Percentiles rank a stretch among this genome's conserved stretches.
phyloP scores from a whole-genome alignment of 768 basidiomycete genomes.

The Suillus luteus region DNA sequence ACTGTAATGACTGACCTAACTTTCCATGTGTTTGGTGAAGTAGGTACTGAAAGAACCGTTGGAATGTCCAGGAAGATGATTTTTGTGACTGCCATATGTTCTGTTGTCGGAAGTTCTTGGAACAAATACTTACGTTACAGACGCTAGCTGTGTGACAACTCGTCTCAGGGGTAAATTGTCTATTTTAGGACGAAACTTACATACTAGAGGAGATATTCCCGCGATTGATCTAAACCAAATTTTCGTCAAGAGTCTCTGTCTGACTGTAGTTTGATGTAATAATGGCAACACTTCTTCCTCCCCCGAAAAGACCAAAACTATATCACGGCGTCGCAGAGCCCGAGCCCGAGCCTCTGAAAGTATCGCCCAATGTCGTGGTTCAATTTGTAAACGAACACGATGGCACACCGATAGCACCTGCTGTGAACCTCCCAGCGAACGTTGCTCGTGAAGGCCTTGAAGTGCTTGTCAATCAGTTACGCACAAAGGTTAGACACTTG shows the following conservation, averaged over 20 bases:
- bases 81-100: conserved; percentile 15
- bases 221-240: neutral
- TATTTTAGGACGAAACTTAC: neutral
- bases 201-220: neutral
- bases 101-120: neutral
- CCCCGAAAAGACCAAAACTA: conserved; percentile 84
- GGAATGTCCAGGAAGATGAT: conserved; percentile 16
- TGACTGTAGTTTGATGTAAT: neutral
- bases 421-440: conserved; percentile 88
- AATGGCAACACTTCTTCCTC: conserved; percentile 87
- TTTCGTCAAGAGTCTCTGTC: neutral
- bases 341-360: conserved; percentile 46
- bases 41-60: conserved; percentile 12
- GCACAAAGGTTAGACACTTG: conserved; percentile 57
- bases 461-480: conserved; percentile 84
- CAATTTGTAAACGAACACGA: conserved; percentile 93
- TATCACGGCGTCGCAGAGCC: conserved; percentile 76
- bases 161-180: neutral
- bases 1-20: conserved; percentile 12
- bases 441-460: conserved; percentile 83
- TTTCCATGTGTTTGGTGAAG: conserved; percentile 19
- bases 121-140: neutral
- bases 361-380: conserved; percentile 75
- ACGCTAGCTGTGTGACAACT: neutral
- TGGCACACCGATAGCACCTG: conserved; percentile 77